Base-by-base conservation (phyloP, 768 basidiomycete genomes). In the Boletus patriciae region DNA sequence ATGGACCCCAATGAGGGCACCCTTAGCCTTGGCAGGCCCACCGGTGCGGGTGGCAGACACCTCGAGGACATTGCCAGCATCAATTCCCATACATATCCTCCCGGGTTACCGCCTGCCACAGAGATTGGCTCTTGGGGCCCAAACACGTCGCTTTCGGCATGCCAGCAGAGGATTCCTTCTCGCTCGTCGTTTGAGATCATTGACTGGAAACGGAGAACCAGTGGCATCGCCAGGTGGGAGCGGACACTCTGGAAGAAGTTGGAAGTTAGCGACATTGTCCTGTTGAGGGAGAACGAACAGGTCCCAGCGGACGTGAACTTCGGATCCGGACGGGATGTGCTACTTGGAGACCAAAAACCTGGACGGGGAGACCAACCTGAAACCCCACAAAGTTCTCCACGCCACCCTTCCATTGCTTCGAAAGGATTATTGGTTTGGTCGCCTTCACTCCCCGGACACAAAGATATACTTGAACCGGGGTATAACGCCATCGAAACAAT, bases 301-400 rank as follows among this genome's bases (percentile, higher is more conserved):
- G 89, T 98, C 13, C 96, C 96, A 0, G 96, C 96, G 9, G 96
- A 99, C 67, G 88, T 98, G 61, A 81, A 95, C 95, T 0, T 94
- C 93, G 9, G 93, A 97, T 72, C 76, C 91, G 3, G 94, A 97
- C 60, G 89, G 92, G 12, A 76, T 94, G 73, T 97, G 95, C 71
- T 99, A 94, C 66, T 80, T 98, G 51, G 96, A 98, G 78, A 98
- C 96, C 44, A 98, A 98, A 81, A 98, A 98, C 68, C 74, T 98
- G 52, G 96, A 98, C 64, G 96, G 96, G 2, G 96, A 98, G 76
- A 98, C 96, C 45, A 98, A 98, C 70, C 76, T 98, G 64, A 99
- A 99, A 74, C 85, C 87, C 7, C 83, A 96, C 21, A 84, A 80
- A 68, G 82, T 90, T 8, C 71, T 94, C 49, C 84, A 79, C 46